These are phyloP conservation scores for Trypanosoma conorhini DNA, from an alignment of 208 protist genomes.

Conservation along the genomic window DNA sequence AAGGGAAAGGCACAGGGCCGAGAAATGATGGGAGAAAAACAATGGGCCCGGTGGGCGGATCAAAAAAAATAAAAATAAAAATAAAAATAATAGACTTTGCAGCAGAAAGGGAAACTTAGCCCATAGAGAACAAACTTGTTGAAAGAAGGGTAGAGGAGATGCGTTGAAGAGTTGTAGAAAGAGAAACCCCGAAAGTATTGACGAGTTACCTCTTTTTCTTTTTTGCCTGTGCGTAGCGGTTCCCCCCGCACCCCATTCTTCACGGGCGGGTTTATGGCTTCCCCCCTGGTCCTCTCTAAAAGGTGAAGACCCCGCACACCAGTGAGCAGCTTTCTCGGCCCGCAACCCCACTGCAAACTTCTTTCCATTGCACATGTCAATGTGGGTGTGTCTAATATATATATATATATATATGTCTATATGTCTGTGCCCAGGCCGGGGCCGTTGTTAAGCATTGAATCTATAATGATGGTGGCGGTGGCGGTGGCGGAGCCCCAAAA, in stretches of 20 bases:
- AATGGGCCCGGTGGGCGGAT: not conserved
- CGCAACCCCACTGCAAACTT: not conserved
- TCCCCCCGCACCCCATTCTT: no score
- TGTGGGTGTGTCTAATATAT: not conserved
- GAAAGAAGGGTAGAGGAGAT: not conserved
- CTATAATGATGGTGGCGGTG: conserved; percentile 1
- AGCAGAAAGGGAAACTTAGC: not conserved
- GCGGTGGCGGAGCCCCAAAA: not conserved
- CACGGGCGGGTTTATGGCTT: not conserved
- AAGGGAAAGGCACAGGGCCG: not conserved
- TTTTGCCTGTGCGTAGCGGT: not conserved
- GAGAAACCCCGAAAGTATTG: not conserved
- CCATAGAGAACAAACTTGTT: not conserved
- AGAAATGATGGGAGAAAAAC: not conserved
- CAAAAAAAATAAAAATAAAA: conserved; percentile 8
- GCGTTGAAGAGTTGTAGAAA: not conserved
- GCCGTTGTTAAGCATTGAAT: not conserved
- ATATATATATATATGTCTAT: not conserved
- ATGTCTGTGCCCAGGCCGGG: not conserved
- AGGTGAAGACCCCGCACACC: not conserved
- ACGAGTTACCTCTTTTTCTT: not conserved
- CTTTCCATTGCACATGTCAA: not conserved
- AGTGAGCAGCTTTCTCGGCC: not conserved
- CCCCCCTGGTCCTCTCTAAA: not conserved
- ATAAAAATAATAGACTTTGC: not conserved